Percentiles rank a stretch among this genome's conserved stretches.
phyloP scores from a whole-genome alignment of 139 green algal species.

The Tetraselmis striata region DNA sequence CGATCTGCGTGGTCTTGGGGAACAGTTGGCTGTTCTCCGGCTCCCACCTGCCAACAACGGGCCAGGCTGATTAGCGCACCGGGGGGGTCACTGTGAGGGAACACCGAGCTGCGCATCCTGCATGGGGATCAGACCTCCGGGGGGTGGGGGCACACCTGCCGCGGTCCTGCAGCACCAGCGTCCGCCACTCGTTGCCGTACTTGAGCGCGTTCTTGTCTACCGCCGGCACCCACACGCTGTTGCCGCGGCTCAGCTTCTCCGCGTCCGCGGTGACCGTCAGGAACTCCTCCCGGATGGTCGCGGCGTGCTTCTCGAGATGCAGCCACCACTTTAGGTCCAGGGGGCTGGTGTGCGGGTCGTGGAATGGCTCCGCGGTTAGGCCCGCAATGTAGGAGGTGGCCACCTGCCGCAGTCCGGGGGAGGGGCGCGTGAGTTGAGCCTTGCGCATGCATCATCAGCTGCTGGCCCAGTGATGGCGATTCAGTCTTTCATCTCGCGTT shows the following conservation, averaged over 20 bases:
- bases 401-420: too few species aligned
- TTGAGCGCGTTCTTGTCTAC: conserved; percentile 27
- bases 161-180: conserved; percentile 46
- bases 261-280: conserved; percentile 15
- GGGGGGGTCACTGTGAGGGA: too few species aligned
- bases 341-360: conserved; percentile 4
- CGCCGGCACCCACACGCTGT: conserved; percentile 31
- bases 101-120: too few species aligned
- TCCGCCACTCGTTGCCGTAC: conserved; percentile 48
- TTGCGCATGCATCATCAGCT: too few species aligned
- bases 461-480: too few species aligned
- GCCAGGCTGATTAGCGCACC: too few species aligned
- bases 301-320: conserved; percentile 12
- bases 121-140: too few species aligned
- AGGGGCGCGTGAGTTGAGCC: too few species aligned
- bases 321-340: background rate
- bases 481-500: too few species aligned
- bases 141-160: conserved; percentile 19
- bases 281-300: conserved; percentile 22
- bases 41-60: conserved; percentile 18
- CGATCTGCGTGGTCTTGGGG: conserved; percentile 29
- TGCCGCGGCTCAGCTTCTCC: conserved; percentile 18
- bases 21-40: conserved; percentile 30
- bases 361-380: conserved; percentile 23
- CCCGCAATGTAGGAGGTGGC: conserved; percentile 26